phyloP scores from a whole-genome alignment of 1,139 yeast species.

The Suhomyces kunorum region DNA sequence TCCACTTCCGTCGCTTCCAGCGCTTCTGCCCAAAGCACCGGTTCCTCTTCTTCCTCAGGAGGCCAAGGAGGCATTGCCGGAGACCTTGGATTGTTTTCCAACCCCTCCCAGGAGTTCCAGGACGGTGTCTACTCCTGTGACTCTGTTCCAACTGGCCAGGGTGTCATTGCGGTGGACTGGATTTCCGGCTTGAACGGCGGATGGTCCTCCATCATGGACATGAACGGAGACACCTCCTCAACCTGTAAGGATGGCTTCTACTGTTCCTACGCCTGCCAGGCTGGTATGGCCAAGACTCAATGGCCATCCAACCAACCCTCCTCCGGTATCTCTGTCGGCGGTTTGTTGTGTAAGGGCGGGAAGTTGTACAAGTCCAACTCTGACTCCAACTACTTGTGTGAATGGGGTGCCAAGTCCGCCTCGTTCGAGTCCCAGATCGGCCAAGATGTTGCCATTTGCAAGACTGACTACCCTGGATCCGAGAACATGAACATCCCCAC shows the following conservation, averaged over 20 bases:
- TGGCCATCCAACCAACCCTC: slow-evolving; percentile 77
- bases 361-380: slow-evolving; percentile 66
- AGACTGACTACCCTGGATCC: slow-evolving; percentile 89
- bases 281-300: slow-evolving; percentile 90
- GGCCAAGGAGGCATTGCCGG: slow-evolving; percentile 47
- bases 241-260: slow-evolving; percentile 71
- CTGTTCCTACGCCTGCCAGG: slow-evolving; percentile 85
- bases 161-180: slow-evolving; percentile 65
- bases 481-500: slow-evolving; percentile 87
- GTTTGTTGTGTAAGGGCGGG: slow-evolving; percentile 69
- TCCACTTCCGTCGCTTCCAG: slow-evolving; percentile 22
- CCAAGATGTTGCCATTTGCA: slow-evolving; percentile 69
- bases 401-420: slow-evolving; percentile 72
- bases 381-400: slow-evolving; percentile 65
- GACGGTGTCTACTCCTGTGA: slow-evolving; percentile 67
- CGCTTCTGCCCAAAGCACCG: slow-evolving; percentile 22
- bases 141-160: slow-evolving; percentile 69
- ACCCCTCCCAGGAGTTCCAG: slow-evolving; percentile 55
- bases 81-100: slow-evolving; percentile 53
- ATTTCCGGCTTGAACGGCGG: slow-evolving; percentile 60
- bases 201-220: slow-evolving; percentile 70
- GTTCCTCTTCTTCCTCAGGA: slow-evolving; percentile 17
- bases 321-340: slow-evolving; percentile 79
- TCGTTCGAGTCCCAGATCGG: slow-evolving; percentile 56
- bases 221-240: slow-evolving; percentile 65